Evolutionary conservation across 257 asterid genomes (phyloP).

Genomic region (Henckelia pumila): DNA sequence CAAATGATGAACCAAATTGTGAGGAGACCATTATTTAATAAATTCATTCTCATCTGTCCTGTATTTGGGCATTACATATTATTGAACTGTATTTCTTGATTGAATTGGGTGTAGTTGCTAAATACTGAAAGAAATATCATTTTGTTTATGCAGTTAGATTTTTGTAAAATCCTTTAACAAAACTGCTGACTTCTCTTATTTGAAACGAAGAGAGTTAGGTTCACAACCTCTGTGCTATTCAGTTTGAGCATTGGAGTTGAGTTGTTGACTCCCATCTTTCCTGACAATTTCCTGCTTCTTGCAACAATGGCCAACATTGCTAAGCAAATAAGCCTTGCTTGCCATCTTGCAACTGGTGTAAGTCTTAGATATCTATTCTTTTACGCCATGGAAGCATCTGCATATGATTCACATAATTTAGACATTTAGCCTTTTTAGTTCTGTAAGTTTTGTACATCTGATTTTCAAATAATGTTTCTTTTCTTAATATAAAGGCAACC

Average conservation of each 20-base stretch:
- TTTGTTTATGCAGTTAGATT: background rate
- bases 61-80: background rate
- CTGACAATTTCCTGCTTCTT: constrained; percentile 78
- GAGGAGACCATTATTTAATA: background rate
- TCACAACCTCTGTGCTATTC: constrained; percentile 77
- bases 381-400: constrained; percentile 9
- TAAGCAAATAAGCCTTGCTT: constrained; percentile 89
- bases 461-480: constrained; percentile 10
- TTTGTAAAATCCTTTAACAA: constrained; percentile 14
- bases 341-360: constrained; percentile 91
- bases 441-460: constrained; percentile 2
- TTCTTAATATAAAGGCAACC: constrained; percentile 13
- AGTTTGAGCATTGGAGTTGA: constrained; percentile 94
- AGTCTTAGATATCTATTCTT: constrained; percentile 33
- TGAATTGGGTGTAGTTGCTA: background rate
- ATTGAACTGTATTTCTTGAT: background rate
- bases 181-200: constrained; percentile 31
- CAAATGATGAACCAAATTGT: background rate
- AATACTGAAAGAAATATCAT: background rate
- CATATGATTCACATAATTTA: constrained; percentile 7
- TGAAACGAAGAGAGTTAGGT: constrained; percentile 81
- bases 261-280: constrained; percentile 84
- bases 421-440: background rate
- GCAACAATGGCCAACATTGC: constrained; percentile 95
- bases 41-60: background rate